Conservation (phyloP, 305 asterid genomes). For the Solanum hybrid region DNA sequence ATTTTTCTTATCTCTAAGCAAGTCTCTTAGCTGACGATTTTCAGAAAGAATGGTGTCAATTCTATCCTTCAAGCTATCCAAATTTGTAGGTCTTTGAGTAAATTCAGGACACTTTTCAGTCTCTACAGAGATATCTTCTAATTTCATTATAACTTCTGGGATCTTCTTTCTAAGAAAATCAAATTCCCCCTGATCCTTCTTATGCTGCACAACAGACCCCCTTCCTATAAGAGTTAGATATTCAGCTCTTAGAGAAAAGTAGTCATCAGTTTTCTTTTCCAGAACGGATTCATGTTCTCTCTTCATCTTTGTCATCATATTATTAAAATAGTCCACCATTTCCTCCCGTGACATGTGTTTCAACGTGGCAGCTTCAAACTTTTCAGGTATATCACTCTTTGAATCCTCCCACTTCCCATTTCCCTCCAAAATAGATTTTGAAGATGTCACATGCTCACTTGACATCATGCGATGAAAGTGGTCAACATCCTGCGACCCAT, state of each 20-base stretch:
- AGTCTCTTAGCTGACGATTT: slow-evolving; percentile 46
- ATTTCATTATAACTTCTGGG: slow-evolving; percentile 43
- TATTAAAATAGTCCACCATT: slow-evolving; percentile 51
- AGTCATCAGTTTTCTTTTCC: slow-evolving; percentile 54
- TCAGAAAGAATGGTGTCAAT: slow-evolving; percentile 52
- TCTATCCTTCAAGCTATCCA: slow-evolving; percentile 38
- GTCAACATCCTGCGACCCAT: slow-evolving; percentile 63
- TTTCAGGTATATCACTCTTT: slow-evolving; percentile 39
- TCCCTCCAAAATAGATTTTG: slow-evolving; percentile 32
- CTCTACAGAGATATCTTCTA: slow-evolving; percentile 53
- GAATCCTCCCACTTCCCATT: slow-evolving; percentile 42
- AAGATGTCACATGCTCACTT: slow-evolving; percentile 22
- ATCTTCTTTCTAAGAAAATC: slow-evolving; percentile 56
- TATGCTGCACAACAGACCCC: slow-evolving; percentile 32
- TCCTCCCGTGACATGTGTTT: slow-evolving; percentile 45
- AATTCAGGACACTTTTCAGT: slow-evolving; percentile 39
- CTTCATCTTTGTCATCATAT: slow-evolving; percentile 45
- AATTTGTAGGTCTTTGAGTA: slow-evolving; percentile 23
- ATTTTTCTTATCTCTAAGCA: slow-evolving; percentile 38
- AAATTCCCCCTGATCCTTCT: slow-evolving; percentile 61
- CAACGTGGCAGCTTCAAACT: slow-evolving; percentile 43
- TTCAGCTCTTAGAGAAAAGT: slow-evolving; percentile 50
- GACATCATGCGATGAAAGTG: slow-evolving; percentile 33
- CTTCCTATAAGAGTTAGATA: slow-evolving; percentile 39
- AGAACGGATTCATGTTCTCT: slow-evolving; percentile 71